phyloP scores from a whole-genome alignment of 805 yeast genomes.

The Starmerella scarabaei region DNA sequence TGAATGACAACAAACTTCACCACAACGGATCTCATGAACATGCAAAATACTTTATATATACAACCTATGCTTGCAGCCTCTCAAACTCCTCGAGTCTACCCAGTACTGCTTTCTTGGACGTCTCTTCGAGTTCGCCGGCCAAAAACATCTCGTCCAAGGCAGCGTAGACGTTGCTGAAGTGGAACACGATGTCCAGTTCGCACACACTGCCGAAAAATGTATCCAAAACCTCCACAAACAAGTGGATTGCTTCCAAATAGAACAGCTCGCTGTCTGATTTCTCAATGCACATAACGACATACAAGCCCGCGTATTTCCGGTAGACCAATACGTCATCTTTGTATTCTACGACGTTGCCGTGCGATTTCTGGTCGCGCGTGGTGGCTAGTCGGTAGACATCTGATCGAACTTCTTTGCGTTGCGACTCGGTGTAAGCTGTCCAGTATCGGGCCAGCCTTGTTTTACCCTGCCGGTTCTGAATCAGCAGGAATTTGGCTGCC shows the following conservation, averaged over 20 bases:
- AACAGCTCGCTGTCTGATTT: slow-evolving; percentile 68
- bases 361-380: slow-evolving; percentile 71
- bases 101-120: slow-evolving; percentile 55
- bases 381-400: slow-evolving; percentile 71
- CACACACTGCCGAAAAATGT: slow-evolving; percentile 80
- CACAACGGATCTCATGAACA: too few relatives aligned
- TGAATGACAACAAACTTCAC: too few relatives aligned
- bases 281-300: slow-evolving; percentile 74
- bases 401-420: slow-evolving; percentile 36
- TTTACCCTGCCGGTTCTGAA: slow-evolving; percentile 89
- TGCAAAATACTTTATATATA: too few relatives aligned
- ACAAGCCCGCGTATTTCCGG: slow-evolving; percentile 82
- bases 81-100: slow-evolving; percentile 55
- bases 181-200: slow-evolving; percentile 85
- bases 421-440: slow-evolving; percentile 33
- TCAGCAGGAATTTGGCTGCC: slow-evolving; percentile 69
- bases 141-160: slow-evolving; percentile 77
- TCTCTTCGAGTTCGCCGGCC: slow-evolving; percentile 86
- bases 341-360: slow-evolving; percentile 67
- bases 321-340: slow-evolving; percentile 60
- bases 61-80: slow-evolving; percentile 33
- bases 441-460: slow-evolving; percentile 79
- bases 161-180: slow-evolving; percentile 70
- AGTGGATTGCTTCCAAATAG: slow-evolving; percentile 70
- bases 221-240: slow-evolving; percentile 80